Percentiles rank a stretch among this genome's conserved stretches.
Conservation (phyloP, 148 eudicot species). For the Camellia japonica region DNA sequence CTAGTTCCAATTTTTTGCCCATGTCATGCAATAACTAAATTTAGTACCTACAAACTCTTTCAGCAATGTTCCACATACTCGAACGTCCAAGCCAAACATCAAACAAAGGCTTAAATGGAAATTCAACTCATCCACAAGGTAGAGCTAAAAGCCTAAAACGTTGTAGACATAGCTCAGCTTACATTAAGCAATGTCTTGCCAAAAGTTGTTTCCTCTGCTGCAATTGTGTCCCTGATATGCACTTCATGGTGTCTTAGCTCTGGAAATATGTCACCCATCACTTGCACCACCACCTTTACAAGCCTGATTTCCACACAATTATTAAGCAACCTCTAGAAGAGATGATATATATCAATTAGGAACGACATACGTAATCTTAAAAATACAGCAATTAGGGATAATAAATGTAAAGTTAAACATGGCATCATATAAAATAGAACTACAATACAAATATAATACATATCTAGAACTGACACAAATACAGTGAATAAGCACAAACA, state of each 20-base stretch:
- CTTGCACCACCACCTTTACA: slow-evolving; percentile 70
- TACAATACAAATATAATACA: background rate
- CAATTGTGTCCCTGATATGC: slow-evolving; percentile 67
- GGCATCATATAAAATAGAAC: background rate
- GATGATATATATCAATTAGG: background rate
- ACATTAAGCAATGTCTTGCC: slow-evolving; percentile 87
- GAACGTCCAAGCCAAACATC: background rate
- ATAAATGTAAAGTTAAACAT: background rate
- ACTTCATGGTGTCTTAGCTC: slow-evolving; percentile 73
- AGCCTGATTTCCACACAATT: slow-evolving; percentile 48
- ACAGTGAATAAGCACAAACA: slow-evolving; percentile 1
- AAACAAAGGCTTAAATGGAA: background rate
- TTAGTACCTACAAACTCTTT: background rate
- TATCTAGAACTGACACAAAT: slow-evolving; percentile 11
- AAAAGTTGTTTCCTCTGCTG: slow-evolving; percentile 87
- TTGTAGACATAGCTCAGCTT: slow-evolving; percentile 21
- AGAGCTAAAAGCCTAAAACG: background rate
- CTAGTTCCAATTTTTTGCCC: background rate
- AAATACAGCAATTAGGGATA: slow-evolving; percentile 5
- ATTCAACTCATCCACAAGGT: background rate
- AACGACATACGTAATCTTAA: background rate
- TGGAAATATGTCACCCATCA: slow-evolving; percentile 82
- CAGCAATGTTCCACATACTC: background rate
- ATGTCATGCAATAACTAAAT: slow-evolving; percentile 6
- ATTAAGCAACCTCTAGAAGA: background rate